Evolutionary conservation across 305 asterid genomes (phyloP), one percentile per base, ranked within the genome.

Genomic region (Solanum hybrid): DNA sequence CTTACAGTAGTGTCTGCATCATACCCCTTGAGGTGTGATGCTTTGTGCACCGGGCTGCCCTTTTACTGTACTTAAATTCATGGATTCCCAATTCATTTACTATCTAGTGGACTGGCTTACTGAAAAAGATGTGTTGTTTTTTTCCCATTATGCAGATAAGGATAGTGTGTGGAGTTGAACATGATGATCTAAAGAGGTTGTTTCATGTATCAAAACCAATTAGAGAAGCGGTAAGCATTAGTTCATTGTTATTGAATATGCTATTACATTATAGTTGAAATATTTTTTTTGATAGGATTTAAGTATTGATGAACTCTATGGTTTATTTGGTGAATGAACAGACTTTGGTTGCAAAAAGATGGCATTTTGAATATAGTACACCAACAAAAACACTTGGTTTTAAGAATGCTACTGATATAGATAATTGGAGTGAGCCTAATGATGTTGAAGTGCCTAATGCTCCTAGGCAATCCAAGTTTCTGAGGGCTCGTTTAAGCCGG

Each of bases 141-240:
- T 15, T 34, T 4, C 31, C 78, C 11, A 34, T 81, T 4, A 15
- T 90, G 86, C 95, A 95, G 97, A 91, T 91, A 78, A 92, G 92
- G 92, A 93, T 95, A 77, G 78, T 95, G 34, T 95, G 96, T 89
- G 94, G 95, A 22, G 97, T 94, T 90, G 96, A 94, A 80, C 97
- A 95, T 60, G 95, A 94, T 60, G 97, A 95, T 91, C 86, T 95
- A 93, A 93, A 92, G 87, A 93, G 91, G 36, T 91, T 95, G 80
- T 82, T 89, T 89, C 88, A 84, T 31, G 88, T 89, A 42, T 89
- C 90, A 14, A 89, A 72, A 27, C 17, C 71, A 19, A 73, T 89
- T 7, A 13, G 85, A 85, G 90, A 84, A 82, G 90, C 60, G 60
- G 90, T 89, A 85, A 71, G 88, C 29, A 1, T 84, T 71, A 71